Base-by-base conservation (phyloP, 2,329 filamentous ascomycete genomes). In the Ophiosphaerella herpotricha region DNA sequence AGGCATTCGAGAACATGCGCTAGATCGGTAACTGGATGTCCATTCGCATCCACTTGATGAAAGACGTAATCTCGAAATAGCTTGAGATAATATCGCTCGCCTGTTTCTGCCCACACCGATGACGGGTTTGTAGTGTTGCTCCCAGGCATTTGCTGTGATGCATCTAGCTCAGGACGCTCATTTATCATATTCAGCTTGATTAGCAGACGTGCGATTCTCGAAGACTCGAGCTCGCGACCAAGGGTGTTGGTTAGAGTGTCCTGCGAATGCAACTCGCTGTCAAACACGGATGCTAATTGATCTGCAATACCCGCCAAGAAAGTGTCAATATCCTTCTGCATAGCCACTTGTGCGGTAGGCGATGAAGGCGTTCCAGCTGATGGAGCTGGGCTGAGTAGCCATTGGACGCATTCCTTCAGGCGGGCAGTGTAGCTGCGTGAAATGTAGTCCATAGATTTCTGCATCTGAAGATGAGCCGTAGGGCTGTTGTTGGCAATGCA, bases 11-110 rank as follows among this genome's bases (percentile, higher is more conserved):
- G 74, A 57, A 97, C 90, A 75, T 97, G 92, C 3, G 89, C 93
- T 50, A 97, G 78, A 68, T 97, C 90, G 5, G 96, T 80, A 1
- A 92, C 87, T 0, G 94, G 89, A 45, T 89, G 88, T 12, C 91
- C 91, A 49, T 90, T 85, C 26, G 84, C 82, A 70, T 97, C 91
- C 11, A 97, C 91, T 67, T 96, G 92, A 72, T 99, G 94, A 75
- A 97, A 99, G 35, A 97, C 90, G 64, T 95, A 97, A 74, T 99
- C 94, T 42, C 94, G 85, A 79, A 97, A 97, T 7, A 99, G 82
- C 75, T 96, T 97, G 57, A 99, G 80, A 69, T 90, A 89, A 71
- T 96, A 97, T 24, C 92, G 85, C 64, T 96, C 91, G 23, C 93
- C 93, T 40, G 89, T 94, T 72, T 97, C 93, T 4, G 91, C 90